Conservation (phyloP, 148 eudicot genomes). For the Silene latifolia region DNA sequence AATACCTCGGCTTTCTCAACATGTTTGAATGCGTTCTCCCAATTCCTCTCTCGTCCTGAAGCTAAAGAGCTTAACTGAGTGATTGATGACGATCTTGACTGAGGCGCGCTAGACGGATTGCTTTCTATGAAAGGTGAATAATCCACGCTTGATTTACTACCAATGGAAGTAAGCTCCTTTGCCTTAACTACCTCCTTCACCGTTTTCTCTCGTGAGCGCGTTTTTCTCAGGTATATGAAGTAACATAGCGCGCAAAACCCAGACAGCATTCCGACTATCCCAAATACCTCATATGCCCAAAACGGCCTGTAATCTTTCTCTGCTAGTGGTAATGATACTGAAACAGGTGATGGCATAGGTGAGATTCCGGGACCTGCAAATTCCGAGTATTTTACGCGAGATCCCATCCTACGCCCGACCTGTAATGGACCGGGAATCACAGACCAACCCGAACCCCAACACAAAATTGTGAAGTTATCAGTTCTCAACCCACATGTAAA, state of each 20-base stretch:
- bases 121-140: constrained; percentile 28
- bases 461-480: constrained; percentile 30
- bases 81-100: constrained; percentile 43
- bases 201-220: not conserved
- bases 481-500: constrained; percentile 47
- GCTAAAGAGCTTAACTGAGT: constrained; percentile 29
- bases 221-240: constrained; percentile 23
- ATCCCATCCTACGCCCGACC: too few species aligned
- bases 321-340: not conserved
- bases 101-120: constrained; percentile 35
- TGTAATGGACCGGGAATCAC: not conserved
- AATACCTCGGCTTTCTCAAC: constrained; percentile 42
- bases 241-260: constrained; percentile 36
- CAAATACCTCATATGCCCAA: constrained; percentile 40
- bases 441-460: constrained; percentile 61
- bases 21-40: constrained; percentile 36
- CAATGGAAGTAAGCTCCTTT: constrained; percentile 27
- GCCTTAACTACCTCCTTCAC: constrained; percentile 14
- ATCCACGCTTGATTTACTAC: constrained; percentile 14
- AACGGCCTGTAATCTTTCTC: constrained; percentile 18
- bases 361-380: constrained; percentile 6
- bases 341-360: constrained; percentile 16
- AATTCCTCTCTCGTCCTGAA: constrained; percentile 38
- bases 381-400: not conserved
- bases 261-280: constrained; percentile 33